These are phyloP conservation scores for Claviceps maximensis DNA, from an alignment of 2,329 filamentous ascomycete genomes.

Conservation along the genomic window DNA sequence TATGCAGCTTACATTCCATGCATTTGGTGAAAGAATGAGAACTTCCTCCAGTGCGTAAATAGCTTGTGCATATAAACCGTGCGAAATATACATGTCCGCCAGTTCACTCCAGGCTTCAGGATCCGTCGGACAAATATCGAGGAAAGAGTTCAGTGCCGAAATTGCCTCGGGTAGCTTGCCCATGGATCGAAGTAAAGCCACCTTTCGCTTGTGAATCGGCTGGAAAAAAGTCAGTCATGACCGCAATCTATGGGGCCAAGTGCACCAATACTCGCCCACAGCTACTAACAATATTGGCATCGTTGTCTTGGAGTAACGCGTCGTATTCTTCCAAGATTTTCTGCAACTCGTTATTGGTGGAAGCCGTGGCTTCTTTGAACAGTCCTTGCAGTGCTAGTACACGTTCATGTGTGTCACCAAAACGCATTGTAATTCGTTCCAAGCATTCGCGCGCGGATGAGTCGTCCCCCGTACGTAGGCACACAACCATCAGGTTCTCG, in stretches of 20 bases:
- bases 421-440: slow-evolving; percentile 62
- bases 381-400: slow-evolving; percentile 73
- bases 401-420: slow-evolving; percentile 73
- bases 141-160: slow-evolving; percentile 54
- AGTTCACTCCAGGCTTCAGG: slow-evolving; percentile 89
- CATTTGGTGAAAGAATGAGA: slow-evolving; percentile 72
- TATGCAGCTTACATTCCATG: slow-evolving; percentile 69
- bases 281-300: slow-evolving; percentile 60
- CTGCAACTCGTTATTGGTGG: slow-evolving; percentile 50
- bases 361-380: slow-evolving; percentile 70
- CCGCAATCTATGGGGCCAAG: no score
- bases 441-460: slow-evolving; percentile 63
- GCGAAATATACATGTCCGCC: slow-evolving; percentile 69
- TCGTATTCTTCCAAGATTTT: slow-evolving; percentile 67
- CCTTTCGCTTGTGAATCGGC: slow-evolving; percentile 74
- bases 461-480: slow-evolving; percentile 74
- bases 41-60: slow-evolving; percentile 87
- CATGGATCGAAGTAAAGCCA: slow-evolving; percentile 66
- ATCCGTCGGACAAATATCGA: slow-evolving; percentile 80
- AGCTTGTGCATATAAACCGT: slow-evolving; percentile 69
- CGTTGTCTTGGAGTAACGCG: slow-evolving; percentile 56
- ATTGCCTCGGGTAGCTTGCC: slow-evolving; percentile 61
- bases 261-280: not conserved
- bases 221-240: slow-evolving; percentile 23
- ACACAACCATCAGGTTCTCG: slow-evolving; percentile 77